Percentiles rank a stretch among this genome's conserved stretches.
These are phyloP conservation scores for Trichoderma sp. DNA, from an alignment of 2,329 filamentous ascomycete genomes.

Conservation along the genomic window DNA sequence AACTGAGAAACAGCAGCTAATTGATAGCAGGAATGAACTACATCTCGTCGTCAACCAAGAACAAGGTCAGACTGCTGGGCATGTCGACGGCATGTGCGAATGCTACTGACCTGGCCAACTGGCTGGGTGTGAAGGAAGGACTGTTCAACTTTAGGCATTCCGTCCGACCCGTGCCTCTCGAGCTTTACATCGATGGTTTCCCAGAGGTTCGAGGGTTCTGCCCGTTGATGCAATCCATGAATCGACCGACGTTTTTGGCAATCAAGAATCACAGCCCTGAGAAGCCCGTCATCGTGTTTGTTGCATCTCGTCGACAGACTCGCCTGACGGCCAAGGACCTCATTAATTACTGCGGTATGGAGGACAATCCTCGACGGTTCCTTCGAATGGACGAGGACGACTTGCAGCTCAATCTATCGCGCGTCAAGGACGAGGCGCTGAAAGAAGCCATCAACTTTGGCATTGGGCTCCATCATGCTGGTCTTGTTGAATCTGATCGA, in stretches of 20 bases:
- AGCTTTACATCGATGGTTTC: slow-evolving; percentile 97
- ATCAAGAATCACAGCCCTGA: slow-evolving; percentile 96
- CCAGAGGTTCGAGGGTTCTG: slow-evolving; percentile 94
- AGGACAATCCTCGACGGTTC: slow-evolving; percentile 93
- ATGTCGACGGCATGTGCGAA: slow-evolving; percentile 99
- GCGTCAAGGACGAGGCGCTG: slow-evolving; percentile 90
- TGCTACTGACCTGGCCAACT: slow-evolving; percentile 89
- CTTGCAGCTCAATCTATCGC: slow-evolving; percentile 78
- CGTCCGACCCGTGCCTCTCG: slow-evolving; percentile 90
- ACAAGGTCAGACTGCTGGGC: slow-evolving; percentile 84
- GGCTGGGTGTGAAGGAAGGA: slow-evolving; percentile 94
- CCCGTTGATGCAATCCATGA: slow-evolving; percentile 99
- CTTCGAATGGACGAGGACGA: slow-evolving; percentile 94
- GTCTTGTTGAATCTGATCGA: slow-evolving; percentile 91
- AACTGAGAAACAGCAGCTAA: neutral
- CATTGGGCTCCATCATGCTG: slow-evolving; percentile 95
- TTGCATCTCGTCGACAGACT: slow-evolving; percentile 92
- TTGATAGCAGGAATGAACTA: slow-evolving; percentile 83
- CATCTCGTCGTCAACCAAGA: slow-evolving; percentile 91
- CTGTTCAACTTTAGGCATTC: slow-evolving; percentile 98
- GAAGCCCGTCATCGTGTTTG: slow-evolving; percentile 98
- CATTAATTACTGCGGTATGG: slow-evolving; percentile 97
- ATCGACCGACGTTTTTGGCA: slow-evolving; percentile 91
- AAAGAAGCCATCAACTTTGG: slow-evolving; percentile 96
- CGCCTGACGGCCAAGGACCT: slow-evolving; percentile 92